Conservation (phyloP, 2,329 filamentous ascomycete genomes). For the Exophiala mesophila region DNA sequence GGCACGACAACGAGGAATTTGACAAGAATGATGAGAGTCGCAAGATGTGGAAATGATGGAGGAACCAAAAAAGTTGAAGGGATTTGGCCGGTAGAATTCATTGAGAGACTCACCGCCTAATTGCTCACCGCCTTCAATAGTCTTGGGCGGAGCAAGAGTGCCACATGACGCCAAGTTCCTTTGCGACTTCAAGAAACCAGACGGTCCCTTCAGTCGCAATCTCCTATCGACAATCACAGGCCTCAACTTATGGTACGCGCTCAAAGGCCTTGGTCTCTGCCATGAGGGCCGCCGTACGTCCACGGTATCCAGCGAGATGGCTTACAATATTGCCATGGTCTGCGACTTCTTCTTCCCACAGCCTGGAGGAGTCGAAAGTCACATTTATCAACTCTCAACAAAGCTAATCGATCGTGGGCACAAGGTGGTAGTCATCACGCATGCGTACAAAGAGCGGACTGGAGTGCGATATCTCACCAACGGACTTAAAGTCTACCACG, state of each 20-base stretch:
- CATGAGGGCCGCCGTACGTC: neutral
- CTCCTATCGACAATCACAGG: too few relatives aligned
- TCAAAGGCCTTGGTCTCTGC: too few relatives aligned
- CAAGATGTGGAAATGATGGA: too few relatives aligned
- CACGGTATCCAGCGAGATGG: conserved; percentile 43
- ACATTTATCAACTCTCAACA: conserved; percentile 95
- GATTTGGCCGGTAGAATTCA: conserved; percentile 5
- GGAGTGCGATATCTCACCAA: conserved; percentile 95
- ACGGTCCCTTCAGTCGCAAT: too few relatives aligned
- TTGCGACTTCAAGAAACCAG: too few relatives aligned
- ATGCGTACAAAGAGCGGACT: conserved; percentile 85
- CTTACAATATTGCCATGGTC: conserved; percentile 81
- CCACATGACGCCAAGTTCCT: too few relatives aligned
- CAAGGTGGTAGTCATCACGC: conserved; percentile 96
- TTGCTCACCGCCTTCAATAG: neutral
- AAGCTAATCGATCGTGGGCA: conserved; percentile 97
- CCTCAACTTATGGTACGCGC: too few relatives aligned
- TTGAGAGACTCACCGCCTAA: neutral
- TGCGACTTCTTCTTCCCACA: conserved; percentile 99
- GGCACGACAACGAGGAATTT: too few relatives aligned
- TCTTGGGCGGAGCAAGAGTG: neutral
- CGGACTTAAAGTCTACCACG: conserved; percentile 95
- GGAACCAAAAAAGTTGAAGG: neutral
- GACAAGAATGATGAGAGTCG: too few relatives aligned
- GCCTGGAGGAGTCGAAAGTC: conserved; percentile 91